A percentile compares a stretch with the other conserved stretches of the same genome.
phyloP scores from a whole-genome alignment of 331 rosid species.

The Saraca asoca region DNA sequence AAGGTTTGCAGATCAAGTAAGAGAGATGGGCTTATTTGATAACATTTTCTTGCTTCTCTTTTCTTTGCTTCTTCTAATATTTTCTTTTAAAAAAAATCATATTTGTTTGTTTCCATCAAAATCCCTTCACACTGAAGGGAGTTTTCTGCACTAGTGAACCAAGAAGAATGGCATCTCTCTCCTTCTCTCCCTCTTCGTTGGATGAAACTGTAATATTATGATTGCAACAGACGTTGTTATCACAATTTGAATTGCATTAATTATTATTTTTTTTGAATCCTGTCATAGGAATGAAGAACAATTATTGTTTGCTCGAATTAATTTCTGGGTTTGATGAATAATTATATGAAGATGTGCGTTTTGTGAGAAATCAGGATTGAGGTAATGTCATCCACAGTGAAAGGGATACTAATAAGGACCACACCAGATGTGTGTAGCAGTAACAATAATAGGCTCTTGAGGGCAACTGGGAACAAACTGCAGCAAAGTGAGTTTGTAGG shows the following conservation, averaged over 20 bases:
- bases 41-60: background rate
- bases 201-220: background rate
- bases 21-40: background rate
- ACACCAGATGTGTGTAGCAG: constrained; percentile 42
- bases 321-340: background rate
- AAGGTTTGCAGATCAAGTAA: background rate
- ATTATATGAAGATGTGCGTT: background rate
- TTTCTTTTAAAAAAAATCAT: too few species aligned
- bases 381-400: constrained; percentile 57
- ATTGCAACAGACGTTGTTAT: background rate
- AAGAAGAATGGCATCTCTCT: too few species aligned
- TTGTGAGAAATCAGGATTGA: constrained; percentile 12
- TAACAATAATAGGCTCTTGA: constrained; percentile 29
- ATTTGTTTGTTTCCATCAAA: too few species aligned
- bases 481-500: constrained; percentile 26
- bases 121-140: too few species aligned
- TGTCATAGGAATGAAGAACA: too few species aligned
- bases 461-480: constrained; percentile 20
- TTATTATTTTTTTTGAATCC: too few species aligned
- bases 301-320: background rate
- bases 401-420: constrained; percentile 56
- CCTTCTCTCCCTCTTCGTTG: too few species aligned
- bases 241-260: too few species aligned
- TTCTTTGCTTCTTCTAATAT: too few species aligned
- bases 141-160: too few species aligned